Base-by-base conservation (phyloP, 352 stramenopile species). In the Pythium chondricola region DNA sequence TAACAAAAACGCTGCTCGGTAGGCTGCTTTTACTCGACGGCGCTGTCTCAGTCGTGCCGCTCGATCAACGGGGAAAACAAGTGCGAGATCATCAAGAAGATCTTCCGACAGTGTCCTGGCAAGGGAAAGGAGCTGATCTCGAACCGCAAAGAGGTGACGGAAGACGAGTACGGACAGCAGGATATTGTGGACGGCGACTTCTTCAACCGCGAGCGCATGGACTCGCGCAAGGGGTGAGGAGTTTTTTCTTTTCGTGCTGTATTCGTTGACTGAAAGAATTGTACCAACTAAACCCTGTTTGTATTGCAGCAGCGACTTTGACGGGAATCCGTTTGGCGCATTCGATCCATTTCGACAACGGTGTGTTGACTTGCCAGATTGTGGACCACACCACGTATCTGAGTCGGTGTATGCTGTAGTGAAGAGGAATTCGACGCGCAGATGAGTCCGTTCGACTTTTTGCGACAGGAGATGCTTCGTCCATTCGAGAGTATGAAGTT, bases 51-150 rank as follows among this genome's bases (percentile, higher is more conserved):
- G 51, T 87, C 78, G 22, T 89, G 79, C 37, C 69, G 74, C 6
- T 85, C 73, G 13, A 81, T 88, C 20, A 89, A 93, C 43, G 79
- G 82, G 36, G 82, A 93, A 43, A 89, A 71, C 65, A 90, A 88
- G 61, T 93, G 82, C 51, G 78, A 93, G 49, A 83, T 82, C 49
- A 58, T 89, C 33, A 87, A 86, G 44, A 90, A 90, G 56, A 93
- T 93, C 56, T 93, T 88, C 48, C 76, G 82, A 18, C 75, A 88
- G 39, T 93, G 82, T 41, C 78, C 79, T 6, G 78, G 78, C 25
- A 59, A 82, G 22, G 4, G n/a, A 3, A 16, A 81, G 69, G 72
- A 88, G 42, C 58, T 90, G 21, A 85, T 90, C 29, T 87, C 75
- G 14, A 85, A 90, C 48, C 71, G 69, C 29, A 86, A 86, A 36